Evolutionary conservation across 371 early-diverging fungal genomes (phyloP), one percentile per base, ranked within the genome.

Genomic region (Batrachochytrium dendrobatidis): DNA sequence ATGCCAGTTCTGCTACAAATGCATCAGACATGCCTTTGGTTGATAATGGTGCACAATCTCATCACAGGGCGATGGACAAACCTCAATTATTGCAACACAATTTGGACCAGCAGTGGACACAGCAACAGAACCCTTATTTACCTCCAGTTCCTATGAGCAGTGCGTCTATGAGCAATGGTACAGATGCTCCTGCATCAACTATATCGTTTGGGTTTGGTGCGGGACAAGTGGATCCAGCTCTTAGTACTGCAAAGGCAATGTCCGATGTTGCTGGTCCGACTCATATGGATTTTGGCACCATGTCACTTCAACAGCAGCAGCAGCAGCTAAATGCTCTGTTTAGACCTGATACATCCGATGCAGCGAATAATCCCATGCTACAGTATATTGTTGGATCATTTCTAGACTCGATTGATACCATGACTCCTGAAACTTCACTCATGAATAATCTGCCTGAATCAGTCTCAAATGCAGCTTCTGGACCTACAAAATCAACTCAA

Each of bases 381-480:
- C 69, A 74, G 30, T 71, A 70, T 57, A 72, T 74, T 43, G 63
- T 74, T 35, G 75, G 75, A 0, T 62, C 65, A 20, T 74, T 74
- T 55, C 56, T 74, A 43, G 72, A 74, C 61, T 61, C 62, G 33
- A 68, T 74, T 35, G 66, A 71, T 10, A 28, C 45, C 44, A 59
- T 68, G 60, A 59, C 60, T 17, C 63, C 67, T 39, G 39, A 12
- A n/a, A n/a, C n/a, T n/a, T n/a, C n/a, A n/a, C n/a, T n/a, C n/a
- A n/a, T n/a, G n/a, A n/a, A n/a, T n/a, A n/a, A n/a, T n/a, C n/a
- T n/a, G n/a, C n/a, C n/a, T n/a, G n/a, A n/a, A n/a, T n/a, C n/a
- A n/a, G n/a, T n/a, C n/a, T n/a, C n/a, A n/a, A n/a, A n/a, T n/a
- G n/a, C n/a, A n/a, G n/a, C n/a, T n/a, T n/a, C n/a, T n/a, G n/a